Evolutionary conservation across 192 early-diverging fungal species (phyloP).

Genomic region (Podila epigama): DNA sequence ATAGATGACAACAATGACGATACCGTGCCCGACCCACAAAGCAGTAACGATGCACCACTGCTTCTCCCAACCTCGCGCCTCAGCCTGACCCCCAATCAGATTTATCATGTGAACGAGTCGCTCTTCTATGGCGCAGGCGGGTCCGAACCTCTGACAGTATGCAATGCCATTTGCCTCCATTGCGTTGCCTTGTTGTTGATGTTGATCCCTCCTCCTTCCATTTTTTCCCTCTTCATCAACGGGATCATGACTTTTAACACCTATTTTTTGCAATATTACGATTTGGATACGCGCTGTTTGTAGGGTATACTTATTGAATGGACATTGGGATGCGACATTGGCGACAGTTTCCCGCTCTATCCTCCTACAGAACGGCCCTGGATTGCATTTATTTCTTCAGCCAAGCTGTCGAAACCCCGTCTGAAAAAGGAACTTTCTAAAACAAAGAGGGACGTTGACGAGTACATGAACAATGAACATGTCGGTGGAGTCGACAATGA

Average conservation of each 20-base stretch:
- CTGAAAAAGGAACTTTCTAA: not conserved
- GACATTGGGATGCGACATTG: slow-evolving; percentile 32
- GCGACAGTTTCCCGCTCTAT: slow-evolving; percentile 22
- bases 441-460: too few relatives aligned
- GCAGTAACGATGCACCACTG: slow-evolving; percentile 3
- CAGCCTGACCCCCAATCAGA: slow-evolving; percentile 19
- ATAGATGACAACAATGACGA: too few relatives aligned
- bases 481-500: not conserved
- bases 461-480: not conserved
- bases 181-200: not conserved
- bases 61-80: slow-evolving; percentile 22
- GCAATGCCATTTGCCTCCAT: too few relatives aligned
- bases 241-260: not conserved
- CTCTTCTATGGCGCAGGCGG: slow-evolving; percentile 38
- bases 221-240: not conserved
- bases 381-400: slow-evolving; percentile 44
- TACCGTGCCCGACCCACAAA: not conserved
- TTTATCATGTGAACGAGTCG: slow-evolving; percentile 32
- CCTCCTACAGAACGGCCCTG: slow-evolving; percentile 34
- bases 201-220: not conserved
- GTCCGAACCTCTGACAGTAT: slow-evolving; percentile 32
- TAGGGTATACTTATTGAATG: slow-evolving; percentile 43
- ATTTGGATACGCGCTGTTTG: not conserved
- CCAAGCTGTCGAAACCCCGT: slow-evolving; percentile 9
- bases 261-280: not conserved